Base-by-base conservation (phyloP, 2,329 filamentous ascomycete species). In the Penicillium crustosum region DNA sequence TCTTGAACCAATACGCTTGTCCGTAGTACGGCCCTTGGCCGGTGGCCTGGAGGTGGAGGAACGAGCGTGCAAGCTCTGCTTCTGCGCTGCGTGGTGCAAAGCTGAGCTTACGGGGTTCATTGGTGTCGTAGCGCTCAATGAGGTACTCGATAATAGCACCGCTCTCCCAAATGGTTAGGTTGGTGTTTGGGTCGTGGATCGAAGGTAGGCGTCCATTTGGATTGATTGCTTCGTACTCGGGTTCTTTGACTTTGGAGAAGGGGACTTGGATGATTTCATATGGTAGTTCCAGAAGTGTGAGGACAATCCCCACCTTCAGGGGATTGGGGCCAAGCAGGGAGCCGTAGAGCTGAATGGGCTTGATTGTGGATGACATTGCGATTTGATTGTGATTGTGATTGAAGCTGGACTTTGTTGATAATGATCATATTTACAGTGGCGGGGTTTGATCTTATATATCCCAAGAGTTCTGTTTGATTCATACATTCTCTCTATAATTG, bases 11-110 rank as follows among this genome's bases (percentile, higher is more conserved):
- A 29, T 67, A 70, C 0, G 68, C 69, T 64, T 82, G 79, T 15
- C 80, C 81, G 57, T 74, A 81, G 63, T 81, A 82, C 0, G 79
- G 79, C 1, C 79, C 79, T 61, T 82, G 79, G 8, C 79, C 79
- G 2, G 73, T 72, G 41, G 69, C 68, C 66, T 82, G 78, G 67
- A 75, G 80, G 63, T 73, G 74, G 5, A 81, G 72, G 74, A 77
- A 81, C 41, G 79, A 77, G 58, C 75, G 75, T 4, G 74, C 72
- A 2, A 72, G 68, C 59, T 74, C 77, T 49, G 65, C 68, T 33
- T 80, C 77, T 3, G 70, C 66, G 5, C 66, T 69, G 2, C 68
- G 66, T 0, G 65, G 50, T 7, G 57, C 57, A 59, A 76, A 79
- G 48, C 70, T 74, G 25, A 81, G 55, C 47, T 70, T 71, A 41